Evolutionary conservation across 2,329 filamentous ascomycete species (phyloP).

Genomic region (Leptographium flavum): DNA sequence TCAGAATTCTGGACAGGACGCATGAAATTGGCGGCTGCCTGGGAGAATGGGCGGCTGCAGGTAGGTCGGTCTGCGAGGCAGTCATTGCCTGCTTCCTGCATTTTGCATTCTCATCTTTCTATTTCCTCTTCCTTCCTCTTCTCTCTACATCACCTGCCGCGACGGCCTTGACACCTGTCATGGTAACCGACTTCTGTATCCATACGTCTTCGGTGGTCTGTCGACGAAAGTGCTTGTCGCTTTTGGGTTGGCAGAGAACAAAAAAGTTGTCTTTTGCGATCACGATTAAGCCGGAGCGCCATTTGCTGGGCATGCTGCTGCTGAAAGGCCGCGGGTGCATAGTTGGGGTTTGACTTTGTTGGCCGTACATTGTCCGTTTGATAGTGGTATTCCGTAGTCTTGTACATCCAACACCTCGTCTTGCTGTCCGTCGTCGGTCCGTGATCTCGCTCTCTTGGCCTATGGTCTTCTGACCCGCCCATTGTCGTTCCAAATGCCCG

Average conservation of each 20-base stretch:
- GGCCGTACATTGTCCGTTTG: slow-evolving; percentile 49
- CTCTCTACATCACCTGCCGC: slow-evolving; percentile 24
- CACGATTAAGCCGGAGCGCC: slow-evolving; percentile 99
- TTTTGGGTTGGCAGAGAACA: slow-evolving; percentile 55
- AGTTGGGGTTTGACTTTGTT: slow-evolving; percentile 93
- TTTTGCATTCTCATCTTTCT: neutral
- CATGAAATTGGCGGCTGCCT: neutral
- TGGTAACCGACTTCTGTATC: slow-evolving; percentile 48
- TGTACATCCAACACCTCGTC: neutral
- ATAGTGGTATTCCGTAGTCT: neutral
- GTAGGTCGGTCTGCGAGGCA: neutral
- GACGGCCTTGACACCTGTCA: slow-evolving; percentile 36
- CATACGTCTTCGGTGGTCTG: slow-evolving; percentile 72
- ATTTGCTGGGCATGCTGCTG: slow-evolving; percentile 59
- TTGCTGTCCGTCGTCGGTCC: too few relatives aligned
- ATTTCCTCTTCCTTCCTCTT: neutral
- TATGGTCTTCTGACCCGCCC: too few relatives aligned
- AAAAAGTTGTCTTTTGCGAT: slow-evolving; percentile 44
- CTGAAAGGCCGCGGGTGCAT: slow-evolving; percentile 72
- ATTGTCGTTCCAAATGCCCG: too few relatives aligned
- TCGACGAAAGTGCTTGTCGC: slow-evolving; percentile 28
- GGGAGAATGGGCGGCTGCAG: neutral
- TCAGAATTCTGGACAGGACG: too few relatives aligned
- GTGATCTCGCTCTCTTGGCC: too few relatives aligned
- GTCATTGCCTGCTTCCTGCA: too few relatives aligned